A percentile compares a stretch with the other conserved stretches of the same genome.
Evolutionary conservation across 345 rosid genomes (phyloP).

Genomic region (Abelmoschus esculentus): DNA sequence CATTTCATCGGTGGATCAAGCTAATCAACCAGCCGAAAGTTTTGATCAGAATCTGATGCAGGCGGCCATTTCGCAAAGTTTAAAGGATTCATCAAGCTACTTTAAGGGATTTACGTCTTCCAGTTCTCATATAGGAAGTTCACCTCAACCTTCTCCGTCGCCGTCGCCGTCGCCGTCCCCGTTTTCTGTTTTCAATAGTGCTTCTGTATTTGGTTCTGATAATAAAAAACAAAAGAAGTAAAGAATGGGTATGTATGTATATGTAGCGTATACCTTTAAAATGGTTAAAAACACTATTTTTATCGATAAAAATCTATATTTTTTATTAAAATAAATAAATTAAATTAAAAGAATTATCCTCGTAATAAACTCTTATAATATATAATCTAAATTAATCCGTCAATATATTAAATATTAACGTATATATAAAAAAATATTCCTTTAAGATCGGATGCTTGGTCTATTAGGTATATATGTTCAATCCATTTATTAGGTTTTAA

Average conservation of each 20-base stretch:
- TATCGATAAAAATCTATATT: no score
- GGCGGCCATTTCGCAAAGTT: constrained; percentile 13
- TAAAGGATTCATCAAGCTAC: constrained; percentile 30
- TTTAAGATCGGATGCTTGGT: no score
- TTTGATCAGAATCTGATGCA: constrained; percentile 17
- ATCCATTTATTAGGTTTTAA: no score
- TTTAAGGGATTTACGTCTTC: constrained; percentile 40
- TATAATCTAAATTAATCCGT: no score
- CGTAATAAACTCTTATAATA: no score
- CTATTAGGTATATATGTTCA: no score
- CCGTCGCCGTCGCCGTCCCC: constrained; percentile 11
- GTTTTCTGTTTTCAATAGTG: constrained; percentile 39
- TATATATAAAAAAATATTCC: no score
- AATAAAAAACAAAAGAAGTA: constrained; percentile 40
- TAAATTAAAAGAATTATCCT: no score
- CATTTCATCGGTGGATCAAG: constrained; percentile 49
- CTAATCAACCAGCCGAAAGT: constrained; percentile 24
- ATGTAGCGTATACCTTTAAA: no score
- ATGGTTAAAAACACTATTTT: no score
- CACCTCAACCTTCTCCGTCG: constrained; percentile 16
- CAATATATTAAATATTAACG: no score
- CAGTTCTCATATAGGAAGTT: constrained; percentile 19
- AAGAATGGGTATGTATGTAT: not conserved
- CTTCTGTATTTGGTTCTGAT: constrained; percentile 24
- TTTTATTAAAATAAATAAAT: no score